Base-by-base conservation (phyloP, 2,329 filamentous ascomycete genomes). In the Trematosphaeria pertusa region DNA sequence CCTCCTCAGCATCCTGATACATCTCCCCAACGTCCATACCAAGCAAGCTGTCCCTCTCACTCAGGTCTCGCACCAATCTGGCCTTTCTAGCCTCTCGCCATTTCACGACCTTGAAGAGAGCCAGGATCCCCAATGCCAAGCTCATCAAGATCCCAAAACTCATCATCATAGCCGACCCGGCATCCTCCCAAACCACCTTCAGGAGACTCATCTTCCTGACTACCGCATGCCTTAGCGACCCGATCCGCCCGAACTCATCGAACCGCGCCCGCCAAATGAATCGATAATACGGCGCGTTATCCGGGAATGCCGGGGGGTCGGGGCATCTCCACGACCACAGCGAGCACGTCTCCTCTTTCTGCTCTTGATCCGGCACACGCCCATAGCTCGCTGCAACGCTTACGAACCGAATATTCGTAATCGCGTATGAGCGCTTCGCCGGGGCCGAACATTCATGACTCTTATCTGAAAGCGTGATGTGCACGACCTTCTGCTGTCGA, bases 231-330 rank as follows among this genome's bases (percentile, higher is more conserved):
- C 57, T 47, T 8, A 48, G 30, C n/a, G 58, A 61, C 5, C 56
- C 56, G 21, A 61, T 42, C 9, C 58, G 42, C 8, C 58, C 58
- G 32, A 50, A 48, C 6, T 46, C 15, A 42, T 61, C 58, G 36
- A 59, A 61, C 17, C 47, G 40, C 28, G 26, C 35, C 11, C 56
- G 38, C 58, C 58, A 59, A 10, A 61, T 55, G 30, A 52, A 61
- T 5, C 58, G 49, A 33, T 61, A 59, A 17, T 39, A 52, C 18
- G 55, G 55, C 15, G 43, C 41, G 2, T 43, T 40, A 48, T 58
- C 55, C 2, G 48, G 37, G 44, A 55, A 61, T 21, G 38, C n/a
- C n/a, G n/a, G n/a, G n/a, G n/a, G n/a, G n/a, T n/a, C n/a, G n/a
- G n/a, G n/a, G n/a, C n/a, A n/a, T n/a, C n/a, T 50, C 58, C 58